phyloP scores from a whole-genome alignment of 495 filamentous ascomycete species.

The Penicillium subrubescens region DNA sequence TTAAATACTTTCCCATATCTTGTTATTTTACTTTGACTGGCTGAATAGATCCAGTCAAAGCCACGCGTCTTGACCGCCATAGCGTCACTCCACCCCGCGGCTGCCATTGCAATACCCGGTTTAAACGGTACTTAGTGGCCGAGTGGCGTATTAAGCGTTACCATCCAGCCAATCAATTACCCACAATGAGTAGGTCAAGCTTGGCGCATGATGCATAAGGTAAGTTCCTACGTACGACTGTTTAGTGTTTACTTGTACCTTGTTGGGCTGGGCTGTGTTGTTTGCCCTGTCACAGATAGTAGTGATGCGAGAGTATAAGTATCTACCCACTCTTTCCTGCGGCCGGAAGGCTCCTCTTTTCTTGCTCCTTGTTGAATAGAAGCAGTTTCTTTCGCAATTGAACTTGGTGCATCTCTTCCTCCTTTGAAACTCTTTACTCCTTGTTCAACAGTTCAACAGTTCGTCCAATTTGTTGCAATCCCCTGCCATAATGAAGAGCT shows the following conservation, averaged over 20 bases:
- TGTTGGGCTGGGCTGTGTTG: neutral
- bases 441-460: neutral
- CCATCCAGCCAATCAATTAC: neutral
- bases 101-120: neutral
- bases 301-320: neutral
- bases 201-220: neutral
- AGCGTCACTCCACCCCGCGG: neutral
- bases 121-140: neutral
- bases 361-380: neutral
- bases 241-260: neutral
- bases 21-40: neutral
- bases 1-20: neutral
- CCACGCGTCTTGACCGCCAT: neutral
- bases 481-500: conserved; percentile 28
- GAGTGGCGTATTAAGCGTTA: neutral
- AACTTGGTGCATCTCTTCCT: neutral
- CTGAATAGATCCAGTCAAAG: neutral
- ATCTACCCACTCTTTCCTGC: neutral
- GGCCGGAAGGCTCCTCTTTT: neutral
- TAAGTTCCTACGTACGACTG: neutral
- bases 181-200: neutral
- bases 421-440: neutral
- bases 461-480: neutral
- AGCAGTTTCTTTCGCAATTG: neutral
- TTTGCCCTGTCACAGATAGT: neutral